Percentiles rank a stretch among this genome's conserved stretches.
phyloP scores from a whole-genome alignment of 768 basidiomycete species.

The Leccinum obscurum region DNA sequence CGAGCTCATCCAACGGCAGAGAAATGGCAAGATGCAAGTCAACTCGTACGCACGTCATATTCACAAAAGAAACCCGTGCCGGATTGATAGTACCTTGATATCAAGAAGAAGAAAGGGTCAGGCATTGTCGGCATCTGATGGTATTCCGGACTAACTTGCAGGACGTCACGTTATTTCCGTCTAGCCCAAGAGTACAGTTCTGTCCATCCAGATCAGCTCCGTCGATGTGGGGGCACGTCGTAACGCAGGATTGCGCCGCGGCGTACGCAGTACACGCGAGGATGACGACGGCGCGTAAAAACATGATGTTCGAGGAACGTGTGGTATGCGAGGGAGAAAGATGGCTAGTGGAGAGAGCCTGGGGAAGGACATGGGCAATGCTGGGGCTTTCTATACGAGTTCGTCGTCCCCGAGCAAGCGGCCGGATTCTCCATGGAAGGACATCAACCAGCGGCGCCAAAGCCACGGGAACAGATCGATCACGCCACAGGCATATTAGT shows the following conservation, averaged over 20 bases:
- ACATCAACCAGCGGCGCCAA: not conserved
- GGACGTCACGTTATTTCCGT: too few relatives aligned
- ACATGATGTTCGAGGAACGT: not conserved
- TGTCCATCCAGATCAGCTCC: too few relatives aligned
- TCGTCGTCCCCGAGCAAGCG: not conserved
- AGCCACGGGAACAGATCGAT: not conserved
- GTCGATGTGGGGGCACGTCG: too few relatives aligned
- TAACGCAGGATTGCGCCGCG: not conserved
- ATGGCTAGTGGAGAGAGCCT: not conserved
- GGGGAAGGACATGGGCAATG: not conserved
- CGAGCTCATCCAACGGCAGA: not conserved
- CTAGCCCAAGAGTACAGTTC: too few relatives aligned
- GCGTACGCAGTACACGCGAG: constrained; percentile 1
- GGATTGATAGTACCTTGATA: too few relatives aligned
- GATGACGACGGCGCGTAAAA: not conserved
- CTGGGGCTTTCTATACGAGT: not conserved
- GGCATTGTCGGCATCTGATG: not conserved
- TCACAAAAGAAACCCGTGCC: not conserved
- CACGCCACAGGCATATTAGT: not conserved
- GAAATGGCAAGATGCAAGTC: not conserved
- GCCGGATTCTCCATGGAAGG: not conserved
- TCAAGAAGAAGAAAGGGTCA: not conserved
- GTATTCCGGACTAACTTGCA: too few relatives aligned
- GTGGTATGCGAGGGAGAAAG: not conserved
- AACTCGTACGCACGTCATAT: constrained; percentile 1